Evolutionary conservation across 371 early-diverging fungal species (phyloP), one percentile per base, ranked within the genome.

Genomic region (Mucor lusitanicus): DNA sequence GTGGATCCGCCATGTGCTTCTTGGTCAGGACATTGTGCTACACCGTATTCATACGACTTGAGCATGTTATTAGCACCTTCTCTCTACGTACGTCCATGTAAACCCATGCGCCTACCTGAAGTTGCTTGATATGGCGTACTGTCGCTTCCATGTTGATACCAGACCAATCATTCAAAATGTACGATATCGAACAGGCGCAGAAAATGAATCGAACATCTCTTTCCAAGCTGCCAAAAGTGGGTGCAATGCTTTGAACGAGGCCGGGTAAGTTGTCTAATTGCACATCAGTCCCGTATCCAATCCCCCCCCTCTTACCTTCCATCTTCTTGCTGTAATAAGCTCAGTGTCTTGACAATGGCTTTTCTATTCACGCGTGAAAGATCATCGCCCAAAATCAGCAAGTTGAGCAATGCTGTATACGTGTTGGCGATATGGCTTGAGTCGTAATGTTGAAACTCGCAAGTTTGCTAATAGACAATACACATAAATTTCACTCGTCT

Each of bases 1-100:
- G 94, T 90, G 0, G 91, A 91, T 0, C 98, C 99, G 39, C 93
- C 98, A 70, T 99, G 99, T 17, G 96, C 88, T 75, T 99, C 99
- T 60, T 87, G 84, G 12, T 80, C 81, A 12, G 93, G 92, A 15
- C 83, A 80, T 78, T 94, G 95, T 0, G 90, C 91, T 70, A 97
- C 87, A 1, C 91, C 96, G 74, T 85, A 77, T 55, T 99, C 97
- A 72, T 91, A 94, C 11, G 85, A 83, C 87, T 88, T 72, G 28
- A 42, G 3, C 17, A 6, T n/a, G 44, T 7, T 7, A 64, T 40
- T 23, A 42, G 19, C n/a, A 30, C 30, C 30, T 30, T n/a, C n/a
- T n/a, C n/a, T n/a, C n/a, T 19, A 21, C 15, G 61, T 30, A 2
- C 5, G 12, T 44, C 8, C 19, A 0, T 19, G 50, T 12, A 61